A percentile compares a stretch with the other conserved stretches of the same genome.
These are phyloP conservation scores for Astragalus membranaceus DNA, from an alignment of 306 rosid species.

Conservation along the genomic window DNA sequence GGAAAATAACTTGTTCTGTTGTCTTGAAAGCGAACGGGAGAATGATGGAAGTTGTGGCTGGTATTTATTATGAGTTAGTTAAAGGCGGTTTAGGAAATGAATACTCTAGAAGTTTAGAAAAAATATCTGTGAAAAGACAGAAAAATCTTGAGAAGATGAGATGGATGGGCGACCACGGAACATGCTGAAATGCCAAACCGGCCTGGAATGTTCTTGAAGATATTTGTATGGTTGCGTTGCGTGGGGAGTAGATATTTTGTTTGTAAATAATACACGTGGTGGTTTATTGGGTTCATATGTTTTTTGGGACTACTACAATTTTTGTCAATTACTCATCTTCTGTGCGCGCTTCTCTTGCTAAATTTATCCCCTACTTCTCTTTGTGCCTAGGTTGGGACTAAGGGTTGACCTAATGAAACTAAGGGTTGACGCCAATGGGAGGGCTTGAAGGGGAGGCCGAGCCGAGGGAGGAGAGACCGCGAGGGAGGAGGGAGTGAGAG, in stretches of 20 bases:
- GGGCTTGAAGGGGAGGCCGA: too few relatives aligned
- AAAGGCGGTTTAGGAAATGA: neutral
- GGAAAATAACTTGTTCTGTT: neutral
- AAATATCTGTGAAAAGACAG: neutral
- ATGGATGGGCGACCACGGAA: neutral
- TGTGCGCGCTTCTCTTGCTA: too few relatives aligned
- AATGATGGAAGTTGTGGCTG: neutral
- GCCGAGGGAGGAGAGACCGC: too few relatives aligned
- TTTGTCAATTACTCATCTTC: too few relatives aligned
- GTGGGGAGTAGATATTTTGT: neutral
- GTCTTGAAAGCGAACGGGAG: neutral
- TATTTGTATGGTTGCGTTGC: neutral
- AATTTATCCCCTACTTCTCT: too few relatives aligned
- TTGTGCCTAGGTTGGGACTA: too few relatives aligned
- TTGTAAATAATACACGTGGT: neutral
- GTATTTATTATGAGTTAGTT: neutral
- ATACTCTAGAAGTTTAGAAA: constrained; percentile 13
- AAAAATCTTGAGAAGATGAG: neutral
- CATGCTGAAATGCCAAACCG: neutral
- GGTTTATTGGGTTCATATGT: neutral
- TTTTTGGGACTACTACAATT: neutral
- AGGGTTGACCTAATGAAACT: too few relatives aligned
- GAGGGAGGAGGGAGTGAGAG: too few relatives aligned
- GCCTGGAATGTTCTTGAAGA: constrained; percentile 44
- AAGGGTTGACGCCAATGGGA: too few relatives aligned